Conservation (phyloP, 257 asterid species). For the Nicotiana paniculata region DNA sequence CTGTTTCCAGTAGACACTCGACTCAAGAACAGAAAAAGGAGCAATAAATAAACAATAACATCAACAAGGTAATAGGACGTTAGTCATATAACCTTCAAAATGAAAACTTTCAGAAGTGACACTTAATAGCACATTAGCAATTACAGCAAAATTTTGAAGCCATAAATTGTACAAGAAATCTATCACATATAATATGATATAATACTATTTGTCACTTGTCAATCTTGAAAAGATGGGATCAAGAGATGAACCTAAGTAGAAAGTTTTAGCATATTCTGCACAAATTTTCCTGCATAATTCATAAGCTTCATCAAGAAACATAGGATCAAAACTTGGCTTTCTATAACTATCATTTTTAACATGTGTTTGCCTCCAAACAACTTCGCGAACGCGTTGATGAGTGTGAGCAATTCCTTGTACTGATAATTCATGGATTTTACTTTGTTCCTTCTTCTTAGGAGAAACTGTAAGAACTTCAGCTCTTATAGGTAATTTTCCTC, state of each 20-base stretch:
- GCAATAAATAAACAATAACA: no score
- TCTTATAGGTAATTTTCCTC: slow-evolving; percentile 10
- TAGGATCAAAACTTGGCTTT: slow-evolving; percentile 35
- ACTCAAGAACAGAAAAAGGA: no score
- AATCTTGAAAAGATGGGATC: not conserved
- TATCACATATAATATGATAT: no score
- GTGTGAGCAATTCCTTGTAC: slow-evolving; percentile 35
- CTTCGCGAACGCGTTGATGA: slow-evolving; percentile 37
- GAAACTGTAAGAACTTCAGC: slow-evolving; percentile 38
- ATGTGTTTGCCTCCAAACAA: slow-evolving; percentile 50
- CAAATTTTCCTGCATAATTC: slow-evolving; percentile 65
- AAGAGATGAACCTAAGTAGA: slow-evolving; percentile 48
- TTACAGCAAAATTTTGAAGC: not conserved
- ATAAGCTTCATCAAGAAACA: slow-evolving; percentile 67
- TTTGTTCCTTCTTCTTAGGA: slow-evolving; percentile 26
- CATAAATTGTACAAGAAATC: not conserved
- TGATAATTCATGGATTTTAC: slow-evolving; percentile 27
- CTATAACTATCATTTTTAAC: slow-evolving; percentile 3
- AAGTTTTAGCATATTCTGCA: slow-evolving; percentile 80
- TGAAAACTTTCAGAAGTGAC: not conserved
- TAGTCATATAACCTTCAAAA: not conserved
- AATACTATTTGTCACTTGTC: not conserved
- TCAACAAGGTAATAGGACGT: no score
- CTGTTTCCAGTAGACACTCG: no score
- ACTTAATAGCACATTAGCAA: not conserved